Base-by-base conservation (phyloP, 371 early-diverging fungal species). In the Lichtheimia ornata region DNA sequence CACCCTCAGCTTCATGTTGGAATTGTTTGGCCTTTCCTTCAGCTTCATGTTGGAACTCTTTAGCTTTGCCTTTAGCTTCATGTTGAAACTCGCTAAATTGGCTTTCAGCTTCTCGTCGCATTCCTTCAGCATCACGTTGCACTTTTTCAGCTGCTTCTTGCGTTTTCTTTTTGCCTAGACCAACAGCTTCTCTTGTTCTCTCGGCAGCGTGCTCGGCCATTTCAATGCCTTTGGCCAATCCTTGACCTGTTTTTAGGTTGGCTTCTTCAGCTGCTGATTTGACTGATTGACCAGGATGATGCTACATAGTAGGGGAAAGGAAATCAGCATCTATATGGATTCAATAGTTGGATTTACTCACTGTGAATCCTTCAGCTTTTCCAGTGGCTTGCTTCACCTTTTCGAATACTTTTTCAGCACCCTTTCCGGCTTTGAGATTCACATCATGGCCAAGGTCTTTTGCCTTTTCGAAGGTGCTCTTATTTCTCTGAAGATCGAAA, bases 181-280 rank as follows among this genome's bases (percentile, higher is more conserved):
- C 62, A 2, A 65, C 60, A n/a, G 47, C 60, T 50, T 65, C 57
- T 52, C 50, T 54, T 3, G 60, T 60, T 57, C 56, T 65, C 14
- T 63, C 55, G 6, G 57, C 49, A 2, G 53, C 56, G n/a, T 59
- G 18, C 12, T 64, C 64, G 1, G 59, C 64, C 35, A 47, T 59
- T 43, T 64, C 64, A 24, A 58, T 45, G 17, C 58, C 59, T 14
- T 58, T 53, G 22, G 42, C 47, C 20, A 64, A 13, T 5, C 17
- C 51, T 40, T 58, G 43, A 44, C 56, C 59, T 14, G 51, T 42
- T 42, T 58, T 59, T 18, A 42, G 12, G 45, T 58, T 62, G 5
- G 50, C 53, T 6, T 42, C 15, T 3, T 57, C 30, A 47, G 51
- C 57, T 14, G 15, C 58, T 14, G 11, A 12, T 42, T 52, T 66